These are phyloP conservation scores for Coemansia javaensis DNA, from an alignment of 192 early-diverging fungal species.

Conservation along the genomic window DNA sequence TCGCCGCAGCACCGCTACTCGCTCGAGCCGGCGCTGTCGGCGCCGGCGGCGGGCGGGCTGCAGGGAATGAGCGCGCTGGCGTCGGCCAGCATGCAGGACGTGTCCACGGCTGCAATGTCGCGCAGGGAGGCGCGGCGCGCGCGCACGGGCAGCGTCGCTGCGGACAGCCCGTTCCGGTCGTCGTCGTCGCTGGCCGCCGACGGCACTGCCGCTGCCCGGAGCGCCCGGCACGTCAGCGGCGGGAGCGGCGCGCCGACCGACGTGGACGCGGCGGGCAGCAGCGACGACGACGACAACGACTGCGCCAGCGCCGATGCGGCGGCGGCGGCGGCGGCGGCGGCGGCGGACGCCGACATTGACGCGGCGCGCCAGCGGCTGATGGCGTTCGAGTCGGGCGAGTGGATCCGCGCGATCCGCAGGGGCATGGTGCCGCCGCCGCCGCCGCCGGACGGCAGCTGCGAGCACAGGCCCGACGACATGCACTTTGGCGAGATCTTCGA, in stretches of 20 bases:
- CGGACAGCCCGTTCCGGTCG: conserved; percentile 8
- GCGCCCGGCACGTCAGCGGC: no score
- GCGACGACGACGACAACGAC: conserved; percentile 10
- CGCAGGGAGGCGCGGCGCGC: background rate
- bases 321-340: background rate
- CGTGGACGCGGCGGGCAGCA: background rate
- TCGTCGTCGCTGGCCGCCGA: conserved; percentile 9
- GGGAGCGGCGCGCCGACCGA: no score
- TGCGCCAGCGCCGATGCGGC: conserved; percentile 10
- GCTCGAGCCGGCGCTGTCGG: background rate
- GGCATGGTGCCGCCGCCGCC: conserved; percentile 33
- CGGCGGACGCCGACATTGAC: conserved; percentile 26
- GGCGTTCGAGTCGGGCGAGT: conserved; percentile 36
- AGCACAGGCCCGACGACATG: conserved; percentile 8
- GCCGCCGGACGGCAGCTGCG: background rate
- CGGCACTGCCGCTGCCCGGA: background rate
- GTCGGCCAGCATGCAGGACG: conserved; percentile 39
- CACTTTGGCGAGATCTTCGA: conserved; percentile 43
- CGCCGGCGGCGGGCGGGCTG: background rate
- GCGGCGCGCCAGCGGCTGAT: conserved; percentile 34
- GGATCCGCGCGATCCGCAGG: conserved; percentile 42
- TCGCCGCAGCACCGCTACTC: background rate
- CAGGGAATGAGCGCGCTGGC: conserved; percentile 1
- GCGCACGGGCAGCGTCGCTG: conserved; percentile 17
- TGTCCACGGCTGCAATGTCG: conserved; percentile 1